Conservation (phyloP, 495 filamentous ascomycete species). For the Podospora sp. region DNA sequence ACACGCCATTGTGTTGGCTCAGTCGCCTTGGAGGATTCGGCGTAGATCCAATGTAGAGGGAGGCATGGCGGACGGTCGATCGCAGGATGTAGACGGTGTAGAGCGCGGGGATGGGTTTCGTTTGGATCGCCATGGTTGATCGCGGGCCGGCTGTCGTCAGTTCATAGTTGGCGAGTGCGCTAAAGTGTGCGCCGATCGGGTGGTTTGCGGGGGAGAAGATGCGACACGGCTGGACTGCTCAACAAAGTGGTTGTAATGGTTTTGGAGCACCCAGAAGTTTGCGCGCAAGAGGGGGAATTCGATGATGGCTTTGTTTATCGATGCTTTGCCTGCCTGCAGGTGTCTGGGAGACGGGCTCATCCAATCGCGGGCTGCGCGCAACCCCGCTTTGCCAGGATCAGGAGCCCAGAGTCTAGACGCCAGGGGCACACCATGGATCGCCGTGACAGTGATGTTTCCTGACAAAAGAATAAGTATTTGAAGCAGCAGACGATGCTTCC, state of each 20-base stretch:
- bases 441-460: no score
- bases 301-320: not conserved
- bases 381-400: not conserved
- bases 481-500: not conserved
- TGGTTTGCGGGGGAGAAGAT: not conserved
- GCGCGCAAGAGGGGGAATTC: not conserved
- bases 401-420: not conserved
- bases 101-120: constrained; percentile 57
- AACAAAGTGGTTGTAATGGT: not conserved
- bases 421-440: no score
- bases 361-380: not conserved
- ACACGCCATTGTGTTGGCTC: constrained; percentile 83
- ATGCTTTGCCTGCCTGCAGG: not conserved
- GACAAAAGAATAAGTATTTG: no score
- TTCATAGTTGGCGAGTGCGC: not conserved
- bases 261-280: not conserved
- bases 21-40: constrained; percentile 82
- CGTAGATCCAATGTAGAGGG: constrained; percentile 87
- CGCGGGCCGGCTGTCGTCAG: not conserved
- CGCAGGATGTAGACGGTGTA: constrained; percentile 80
- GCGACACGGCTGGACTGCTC: not conserved
- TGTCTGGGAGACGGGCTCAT: constrained; percentile 18
- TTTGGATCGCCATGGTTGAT: constrained; percentile 37
- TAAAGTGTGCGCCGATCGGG: constrained; percentile 2
- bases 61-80: constrained; percentile 65